Percentiles rank a stretch among this genome's conserved stretches.
Evolutionary conservation across 768 basidiomycete species (phyloP).

Genomic region (Leccinellum albellum): DNA sequence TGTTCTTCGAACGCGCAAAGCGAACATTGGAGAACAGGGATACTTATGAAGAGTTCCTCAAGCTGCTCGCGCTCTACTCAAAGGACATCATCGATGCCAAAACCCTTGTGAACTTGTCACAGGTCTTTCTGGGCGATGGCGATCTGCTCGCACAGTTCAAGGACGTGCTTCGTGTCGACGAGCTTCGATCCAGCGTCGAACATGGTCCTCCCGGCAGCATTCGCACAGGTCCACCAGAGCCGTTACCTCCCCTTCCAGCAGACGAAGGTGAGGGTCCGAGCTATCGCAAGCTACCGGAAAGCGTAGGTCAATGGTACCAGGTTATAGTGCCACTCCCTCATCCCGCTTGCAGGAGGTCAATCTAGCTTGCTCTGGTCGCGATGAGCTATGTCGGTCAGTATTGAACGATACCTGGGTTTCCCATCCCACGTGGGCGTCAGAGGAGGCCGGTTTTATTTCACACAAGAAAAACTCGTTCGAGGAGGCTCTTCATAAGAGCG

Average conservation of each 20-base stretch:
- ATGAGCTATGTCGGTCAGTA: slow-evolving; percentile 91
- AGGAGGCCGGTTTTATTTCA: slow-evolving; percentile 89
- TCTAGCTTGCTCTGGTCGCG: slow-evolving; percentile 90
- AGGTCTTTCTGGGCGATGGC: slow-evolving; percentile 76
- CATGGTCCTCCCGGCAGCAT: slow-evolving; percentile 77
- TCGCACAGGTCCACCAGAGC: slow-evolving; percentile 71
- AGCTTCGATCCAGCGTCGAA: slow-evolving; percentile 53
- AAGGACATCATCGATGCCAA: slow-evolving; percentile 87
- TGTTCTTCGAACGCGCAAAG: slow-evolving; percentile 94
- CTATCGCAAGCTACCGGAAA: slow-evolving; percentile 84
- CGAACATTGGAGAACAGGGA: slow-evolving; percentile 71
- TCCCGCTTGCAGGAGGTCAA: slow-evolving; percentile 64
- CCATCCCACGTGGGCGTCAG: slow-evolving; percentile 97
- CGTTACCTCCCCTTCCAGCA: slow-evolving; percentile 71
- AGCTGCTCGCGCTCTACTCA: slow-evolving; percentile 85
- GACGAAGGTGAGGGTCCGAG: slow-evolving; percentile 90
- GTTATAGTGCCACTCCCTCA: neutral
- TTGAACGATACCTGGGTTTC: slow-evolving; percentile 98
- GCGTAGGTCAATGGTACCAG: slow-evolving; percentile 51
- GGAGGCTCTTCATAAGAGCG: slow-evolving; percentile 92
- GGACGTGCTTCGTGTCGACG: slow-evolving; percentile 79
- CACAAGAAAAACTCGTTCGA: slow-evolving; percentile 98
- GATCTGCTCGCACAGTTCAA: slow-evolving; percentile 84
- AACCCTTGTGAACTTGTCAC: slow-evolving; percentile 76
- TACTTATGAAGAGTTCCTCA: slow-evolving; percentile 90